phyloP scores from a whole-genome alignment of 441 rosid species.

The Erysimum cheiri region DNA sequence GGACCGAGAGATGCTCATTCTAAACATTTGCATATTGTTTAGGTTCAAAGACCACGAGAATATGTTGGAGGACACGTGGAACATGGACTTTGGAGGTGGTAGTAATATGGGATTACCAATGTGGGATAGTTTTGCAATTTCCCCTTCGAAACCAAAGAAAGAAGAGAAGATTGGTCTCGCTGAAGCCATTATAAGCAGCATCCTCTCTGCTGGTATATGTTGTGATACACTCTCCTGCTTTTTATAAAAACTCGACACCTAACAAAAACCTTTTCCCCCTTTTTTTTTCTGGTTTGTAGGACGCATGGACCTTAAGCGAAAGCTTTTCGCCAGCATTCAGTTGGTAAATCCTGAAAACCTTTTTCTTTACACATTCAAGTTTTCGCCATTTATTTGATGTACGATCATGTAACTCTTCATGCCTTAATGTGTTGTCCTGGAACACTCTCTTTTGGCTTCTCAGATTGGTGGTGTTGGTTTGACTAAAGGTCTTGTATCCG shows the following conservation, averaged over 20 bases:
- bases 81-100: slow-evolving; percentile 84
- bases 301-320: slow-evolving; percentile 91
- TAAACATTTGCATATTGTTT: slow-evolving; percentile 28
- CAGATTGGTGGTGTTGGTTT: slow-evolving; percentile 97
- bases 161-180: slow-evolving; percentile 99
- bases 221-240: slow-evolving; percentile 22
- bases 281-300: slow-evolving; percentile 52
- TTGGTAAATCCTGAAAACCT: slow-evolving; percentile 57
- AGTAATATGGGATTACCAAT: slow-evolving; percentile 75
- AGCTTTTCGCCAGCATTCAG: slow-evolving; percentile 88
- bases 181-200: slow-evolving; percentile 89
- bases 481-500: slow-evolving; percentile 77
- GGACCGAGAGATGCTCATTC: slow-evolving; percentile 19
- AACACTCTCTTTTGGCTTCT: slow-evolving; percentile 40
- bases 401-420: slow-evolving; percentile 6
- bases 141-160: slow-evolving; percentile 72
- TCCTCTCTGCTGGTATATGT: slow-evolving; percentile 84
- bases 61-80: slow-evolving; percentile 94
- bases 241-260: slow-evolving; percentile 16
- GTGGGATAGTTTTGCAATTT: slow-evolving; percentile 84
- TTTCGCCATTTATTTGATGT: too few species aligned
- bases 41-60: slow-evolving; percentile 95
- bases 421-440: slow-evolving; percentile 17
- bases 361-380: slow-evolving; percentile 13
- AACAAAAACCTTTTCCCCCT: slow-evolving; percentile 19